Conservation (phyloP, 352 stramenopile genomes). For the Globisporangium middletonii region DNA sequence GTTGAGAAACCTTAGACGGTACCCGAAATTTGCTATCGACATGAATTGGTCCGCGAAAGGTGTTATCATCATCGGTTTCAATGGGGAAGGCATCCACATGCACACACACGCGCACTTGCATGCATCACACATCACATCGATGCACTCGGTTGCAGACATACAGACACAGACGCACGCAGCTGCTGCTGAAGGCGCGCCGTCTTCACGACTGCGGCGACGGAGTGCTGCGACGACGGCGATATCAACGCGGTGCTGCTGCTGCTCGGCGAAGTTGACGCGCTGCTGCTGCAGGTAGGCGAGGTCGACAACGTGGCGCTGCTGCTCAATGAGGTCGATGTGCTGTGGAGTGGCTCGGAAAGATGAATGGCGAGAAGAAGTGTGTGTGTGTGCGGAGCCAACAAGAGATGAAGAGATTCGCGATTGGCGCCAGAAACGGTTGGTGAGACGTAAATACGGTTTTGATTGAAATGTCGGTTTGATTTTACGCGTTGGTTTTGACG, state of each 20-base stretch:
- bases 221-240: too few species aligned
- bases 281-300: too few species aligned
- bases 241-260: too few species aligned
- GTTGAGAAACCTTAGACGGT: constrained; percentile 73
- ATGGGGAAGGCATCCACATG: not conserved
- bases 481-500: not conserved
- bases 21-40: constrained; percentile 89
- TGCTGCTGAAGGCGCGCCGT: not conserved
- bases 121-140: not conserved
- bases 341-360: too few species aligned
- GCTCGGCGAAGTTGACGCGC: too few species aligned
- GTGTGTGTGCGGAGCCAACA: too few species aligned
- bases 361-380: too few species aligned
- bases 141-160: not conserved
- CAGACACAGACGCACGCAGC: not conserved
- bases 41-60: constrained; percentile 85
- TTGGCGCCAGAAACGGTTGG: not conserved
- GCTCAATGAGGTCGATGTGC: too few species aligned
- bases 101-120: not conserved
- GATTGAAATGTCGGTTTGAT: not conserved
- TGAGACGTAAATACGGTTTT: not conserved
- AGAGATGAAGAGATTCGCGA: too few species aligned
- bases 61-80: constrained; percentile 70
- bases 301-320: too few species aligned
- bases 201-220: too few species aligned